A percentile compares a stretch with the other conserved stretches of the same genome.
These are phyloP conservation scores for Halteria grandinella DNA, from an alignment of 73 alveolate genomes.

Conservation along the genomic window DNA sequence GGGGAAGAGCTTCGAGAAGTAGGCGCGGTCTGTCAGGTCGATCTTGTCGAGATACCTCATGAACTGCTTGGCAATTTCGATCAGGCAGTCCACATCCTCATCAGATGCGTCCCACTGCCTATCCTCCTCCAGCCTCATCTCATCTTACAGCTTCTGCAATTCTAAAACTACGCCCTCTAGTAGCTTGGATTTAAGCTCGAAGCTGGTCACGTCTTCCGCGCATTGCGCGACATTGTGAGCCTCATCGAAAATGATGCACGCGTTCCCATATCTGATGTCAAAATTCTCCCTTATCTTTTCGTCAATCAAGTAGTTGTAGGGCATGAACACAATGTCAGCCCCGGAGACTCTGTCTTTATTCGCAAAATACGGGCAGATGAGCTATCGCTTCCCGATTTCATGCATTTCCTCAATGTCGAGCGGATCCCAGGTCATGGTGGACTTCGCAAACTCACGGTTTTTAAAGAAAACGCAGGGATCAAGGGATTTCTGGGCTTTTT, in stretches of 20 bases:
- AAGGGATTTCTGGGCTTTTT: slow-evolving; percentile 6
- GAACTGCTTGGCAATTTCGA: slow-evolving; percentile 9
- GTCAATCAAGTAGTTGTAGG: slow-evolving; percentile 82
- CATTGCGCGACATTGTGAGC: slow-evolving; percentile 81
- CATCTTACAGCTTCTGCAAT: slow-evolving; percentile 29
- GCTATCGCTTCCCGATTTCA: slow-evolving; percentile 64
- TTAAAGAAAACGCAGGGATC: slow-evolving; percentile 43
- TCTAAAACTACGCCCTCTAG: background rate
- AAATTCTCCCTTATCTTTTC: slow-evolving; percentile 67
- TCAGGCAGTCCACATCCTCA: slow-evolving; percentile 16
- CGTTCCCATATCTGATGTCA: slow-evolving; percentile 53
- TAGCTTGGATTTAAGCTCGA: slow-evolving; percentile 19
- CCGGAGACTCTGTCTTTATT: slow-evolving; percentile 76
- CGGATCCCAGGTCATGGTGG: slow-evolving; percentile 53
- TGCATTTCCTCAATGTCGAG: slow-evolving; percentile 91
- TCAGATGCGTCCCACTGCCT: slow-evolving; percentile 12
- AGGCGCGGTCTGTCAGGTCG: slow-evolving; percentile 2
- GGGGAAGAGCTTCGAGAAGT: slow-evolving; percentile 16
- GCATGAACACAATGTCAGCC: slow-evolving; percentile 89
- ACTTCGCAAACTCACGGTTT: slow-evolving; percentile 28
- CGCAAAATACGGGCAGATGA: slow-evolving; percentile 88
- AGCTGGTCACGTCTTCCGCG: slow-evolving; percentile 72
- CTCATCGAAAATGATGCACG: slow-evolving; percentile 82
- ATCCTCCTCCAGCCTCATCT: slow-evolving; percentile 5
- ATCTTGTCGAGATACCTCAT: background rate